Base-by-base conservation (phyloP, 352 stramenopile genomes). In the Peronospora destructor region DNA sequence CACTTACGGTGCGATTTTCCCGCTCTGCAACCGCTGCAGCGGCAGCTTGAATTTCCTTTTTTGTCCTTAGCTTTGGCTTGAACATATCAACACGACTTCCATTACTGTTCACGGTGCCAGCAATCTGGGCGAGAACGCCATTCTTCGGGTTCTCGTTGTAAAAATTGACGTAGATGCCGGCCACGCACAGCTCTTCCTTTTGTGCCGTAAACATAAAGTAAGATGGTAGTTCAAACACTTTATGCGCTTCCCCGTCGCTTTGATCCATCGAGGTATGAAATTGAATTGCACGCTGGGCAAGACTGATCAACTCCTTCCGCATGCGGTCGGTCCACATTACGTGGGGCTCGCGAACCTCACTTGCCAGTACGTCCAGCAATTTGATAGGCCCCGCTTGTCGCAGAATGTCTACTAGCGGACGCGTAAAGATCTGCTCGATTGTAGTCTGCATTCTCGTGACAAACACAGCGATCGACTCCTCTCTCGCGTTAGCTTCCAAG, bases 301-400 rank as follows among this genome's bases (percentile, higher is more conserved):
- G 71, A 21, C 65, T 66, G 10, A 80, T 74, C 49, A 91, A 45
- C 46, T 93, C 80, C 36, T 75, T 81, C 6, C 83, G 74, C 83
- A 93, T 93, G 12, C 64, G 75, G 12, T 86, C 72, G 9, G 76
- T 93, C 83, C 83, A 93, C 83, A 93, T 93, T 9, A 93, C 76
- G 29, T 93, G 79, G 1, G 83, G 83, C 47, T 90, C 68, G 2
- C 79, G 71, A 38, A 91, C 74, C 62, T 91, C 80, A 44, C 65
- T 77, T 10, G 73, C 67, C 17, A 93, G 53, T 14, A 91, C 74
- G 29, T 83, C 64, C 42, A 93, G 53, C 52, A 93, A 85, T 44
- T 73, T 74, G 17, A 81, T 61, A 9, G 79, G 70, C 2, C 81
- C 80, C 1, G 61, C 71, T 40, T 68, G 73, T 36, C 68, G 62